Evolutionary conservation across 2,329 filamentous ascomycete genomes (phyloP).

Genomic region (Colletotrichum tabaci): DNA sequence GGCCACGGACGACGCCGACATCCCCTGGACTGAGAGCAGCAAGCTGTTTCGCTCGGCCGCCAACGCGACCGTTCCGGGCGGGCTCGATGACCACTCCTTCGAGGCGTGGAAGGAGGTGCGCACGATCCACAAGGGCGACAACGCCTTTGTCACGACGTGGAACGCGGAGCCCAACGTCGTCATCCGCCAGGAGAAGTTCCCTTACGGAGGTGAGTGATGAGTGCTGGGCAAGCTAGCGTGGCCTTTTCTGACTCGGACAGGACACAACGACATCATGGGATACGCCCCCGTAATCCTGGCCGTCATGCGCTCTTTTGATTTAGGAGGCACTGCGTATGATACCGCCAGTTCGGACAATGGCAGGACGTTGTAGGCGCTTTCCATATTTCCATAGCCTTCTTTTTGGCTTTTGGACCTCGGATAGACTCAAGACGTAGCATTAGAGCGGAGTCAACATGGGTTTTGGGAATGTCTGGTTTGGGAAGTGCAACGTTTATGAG

Average conservation of each 20-base stretch:
- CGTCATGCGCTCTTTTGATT: conserved; percentile 75
- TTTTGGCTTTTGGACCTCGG: background rate
- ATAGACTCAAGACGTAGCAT: conserved; percentile 9
- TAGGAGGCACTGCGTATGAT: conserved; percentile 45
- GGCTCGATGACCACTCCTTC: conserved; percentile 56
- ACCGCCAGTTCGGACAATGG: conserved; percentile 27
- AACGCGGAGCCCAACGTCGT: conserved; percentile 60
- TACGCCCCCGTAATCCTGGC: conserved; percentile 76
- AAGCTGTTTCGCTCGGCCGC: conserved; percentile 74
- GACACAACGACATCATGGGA: conserved; percentile 79
- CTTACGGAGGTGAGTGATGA: conserved; percentile 65
- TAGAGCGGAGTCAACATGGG: background rate
- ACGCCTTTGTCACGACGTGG: conserved; percentile 65
- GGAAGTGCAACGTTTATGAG: background rate
- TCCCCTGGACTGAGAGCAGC: conserved; percentile 80
- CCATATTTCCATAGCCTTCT: background rate
- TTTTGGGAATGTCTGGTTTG: background rate
- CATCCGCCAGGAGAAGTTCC: conserved; percentile 68
- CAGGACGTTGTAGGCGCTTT: background rate
- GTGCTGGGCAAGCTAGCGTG: background rate
- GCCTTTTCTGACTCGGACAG: conserved; percentile 55
- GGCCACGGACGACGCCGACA: conserved; percentile 85
- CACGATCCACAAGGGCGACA: conserved; percentile 60
- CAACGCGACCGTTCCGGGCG: conserved; percentile 61
- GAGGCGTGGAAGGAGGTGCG: conserved; percentile 61